A percentile compares a stretch with the other conserved stretches of the same genome.
phyloP scores from a whole-genome alignment of 495 filamentous ascomycete species.

The Trichoderma erinaceum region DNA sequence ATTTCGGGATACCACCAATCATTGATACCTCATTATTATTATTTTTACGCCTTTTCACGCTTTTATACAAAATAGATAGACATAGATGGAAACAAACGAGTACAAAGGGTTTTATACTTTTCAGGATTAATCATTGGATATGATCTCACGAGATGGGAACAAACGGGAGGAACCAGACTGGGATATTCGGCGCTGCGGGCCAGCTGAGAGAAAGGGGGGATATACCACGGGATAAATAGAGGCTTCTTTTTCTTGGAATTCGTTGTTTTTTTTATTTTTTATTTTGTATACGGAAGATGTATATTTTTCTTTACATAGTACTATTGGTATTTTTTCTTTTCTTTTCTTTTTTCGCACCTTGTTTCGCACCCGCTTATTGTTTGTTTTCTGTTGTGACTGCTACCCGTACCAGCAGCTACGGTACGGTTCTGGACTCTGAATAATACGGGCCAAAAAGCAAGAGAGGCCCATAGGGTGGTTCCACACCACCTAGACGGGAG shows the following conservation, averaged over 20 bases:
- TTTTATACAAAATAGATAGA: slow-evolving; percentile 4
- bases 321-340: neutral
- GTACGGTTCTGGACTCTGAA: too few species aligned
- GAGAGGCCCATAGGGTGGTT: too few species aligned
- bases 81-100: neutral
- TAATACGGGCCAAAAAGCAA: too few species aligned
- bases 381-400: neutral
- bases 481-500: too few species aligned
- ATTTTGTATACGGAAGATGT: neutral
- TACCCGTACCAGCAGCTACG: neutral
- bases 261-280: slow-evolving; percentile 16
- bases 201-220: slow-evolving; percentile 3
- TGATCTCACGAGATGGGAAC: slow-evolving; percentile 3
- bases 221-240: slow-evolving; percentile 13
- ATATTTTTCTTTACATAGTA: neutral
- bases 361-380: neutral
- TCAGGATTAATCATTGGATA: neutral
- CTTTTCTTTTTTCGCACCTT: neutral
- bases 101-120: neutral
- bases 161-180: slow-evolving; percentile 10
- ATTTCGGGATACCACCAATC: slow-evolving; percentile 4
- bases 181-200: slow-evolving; percentile 1
- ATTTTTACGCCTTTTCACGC: neutral
- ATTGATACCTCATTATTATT: slow-evolving; percentile 4
- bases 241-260: slow-evolving; percentile 15